Base-by-base conservation (phyloP, 306 rosid genomes). In the Clitoria ternatea region DNA sequence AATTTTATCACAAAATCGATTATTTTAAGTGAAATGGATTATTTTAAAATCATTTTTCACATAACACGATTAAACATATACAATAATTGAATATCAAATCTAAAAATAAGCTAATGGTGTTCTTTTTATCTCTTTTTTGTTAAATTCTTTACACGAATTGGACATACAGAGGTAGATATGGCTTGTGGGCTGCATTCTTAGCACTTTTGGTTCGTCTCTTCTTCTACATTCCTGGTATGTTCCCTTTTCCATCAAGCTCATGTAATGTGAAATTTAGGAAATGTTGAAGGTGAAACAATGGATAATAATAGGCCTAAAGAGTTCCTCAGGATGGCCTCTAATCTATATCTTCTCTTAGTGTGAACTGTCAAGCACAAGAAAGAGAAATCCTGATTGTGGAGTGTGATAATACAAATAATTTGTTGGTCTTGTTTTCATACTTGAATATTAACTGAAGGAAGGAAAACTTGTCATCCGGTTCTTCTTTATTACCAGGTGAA, bases 131-230 rank as follows among this genome's bases (percentile, higher is more conserved):
- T 11, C n/a, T 8, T 27, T 42, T 48, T 6, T 50, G 19, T 63
- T 47, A 65, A 61, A 53, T 24, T 66, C 56, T 60, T 52, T 56
- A 7, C 35, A 14, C 79, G 63, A 56, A 14, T 76, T 83, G 85
- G 65, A 47, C 48, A 60, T 76, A 64, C 86, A 94, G 99, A 86
- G 91, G 99, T 47, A 91, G 85, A 66, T 89, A 91, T 78, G 99
- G 99, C 22, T 3, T 75, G 49, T 94, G 99, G 97, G 23, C 83
- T 18, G 97, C 97, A 37, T 94, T 94, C 79, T 54, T 91, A 70
- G 96, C 97, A 50, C 90, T 94, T 72, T 61, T 91, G 10, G 86
- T 89, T 64, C 96, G 99, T 14, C 92, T 89, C 50, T 94, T 91
- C 84, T 83, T 83, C 87, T 71, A 48, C 26, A 83, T 89, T 79